Evolutionary conservation across 2,329 filamentous ascomycete genomes (phyloP), one percentile per base, ranked within the genome.

Genomic region (Tolypocladium inflatum): DNA sequence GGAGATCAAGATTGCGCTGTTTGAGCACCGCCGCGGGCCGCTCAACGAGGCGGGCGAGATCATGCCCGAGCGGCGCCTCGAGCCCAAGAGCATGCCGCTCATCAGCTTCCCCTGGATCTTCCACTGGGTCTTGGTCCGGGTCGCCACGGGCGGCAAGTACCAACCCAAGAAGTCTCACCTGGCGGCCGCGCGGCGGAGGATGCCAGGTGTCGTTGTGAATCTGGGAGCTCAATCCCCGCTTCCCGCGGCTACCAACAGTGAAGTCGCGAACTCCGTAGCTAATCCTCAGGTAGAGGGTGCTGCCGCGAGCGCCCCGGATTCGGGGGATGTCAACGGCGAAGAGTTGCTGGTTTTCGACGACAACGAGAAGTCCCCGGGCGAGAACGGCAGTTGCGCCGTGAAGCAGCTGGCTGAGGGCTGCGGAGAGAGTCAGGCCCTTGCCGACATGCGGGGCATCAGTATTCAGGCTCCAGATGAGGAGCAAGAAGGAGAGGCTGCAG

Each of bases 81-180:
- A 71, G 13, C 66, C 77, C 2, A 76, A 76, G 10, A 74, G 76
- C 2, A 87, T 91, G 79, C 93, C 94, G 0, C 76, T 97, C 10
- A 94, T 97, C 65, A 94, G 88, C 59, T 97, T 97, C 65, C 93
- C 94, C 0, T 99, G 94, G 94, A 76, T 97, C 2, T 96, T 97
- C 62, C 79, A 85, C 15, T 79, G 81, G 51, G 82, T 91, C 35
- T 62, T 75, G 63, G 67, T 70, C 42, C 67, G 70, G 17, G 65
- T 75, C 37, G 71, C 66, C 5, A 62, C 63, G n/a, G 65, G 67
- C 3, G 62, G 61, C 19, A 60, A 56, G n/a, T 64, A 66, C 52
- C 62, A 65, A 33, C 64, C 63, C 11, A 64, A 62, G 39, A 61
- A 62, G 15, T 61, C 61, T 4, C 38, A 58, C 3, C 43, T 64